Percentiles rank a stretch among this genome's conserved stretches.
Conservation (phyloP, 106 monocot genomes). For the Allium fistulosum region DNA sequence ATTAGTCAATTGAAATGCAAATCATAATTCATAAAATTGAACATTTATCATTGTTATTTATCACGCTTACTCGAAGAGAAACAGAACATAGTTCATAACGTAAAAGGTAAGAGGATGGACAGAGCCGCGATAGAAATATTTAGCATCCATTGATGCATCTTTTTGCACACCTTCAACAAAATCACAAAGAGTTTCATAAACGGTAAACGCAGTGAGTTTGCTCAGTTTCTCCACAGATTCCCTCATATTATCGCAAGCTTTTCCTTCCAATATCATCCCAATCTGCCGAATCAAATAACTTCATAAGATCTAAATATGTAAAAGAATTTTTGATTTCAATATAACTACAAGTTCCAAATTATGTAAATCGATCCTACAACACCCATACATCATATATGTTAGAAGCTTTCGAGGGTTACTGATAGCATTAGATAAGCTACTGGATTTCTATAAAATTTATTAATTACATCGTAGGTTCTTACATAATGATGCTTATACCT, state of each 20-base stretch:
- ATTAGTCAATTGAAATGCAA: background rate
- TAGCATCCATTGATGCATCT: background rate
- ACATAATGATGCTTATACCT: slow-evolving; percentile 21
- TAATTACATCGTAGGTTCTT: too few species aligned
- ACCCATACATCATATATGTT: too few species aligned
- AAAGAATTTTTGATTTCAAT: too few species aligned
- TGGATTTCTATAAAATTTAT: too few species aligned
- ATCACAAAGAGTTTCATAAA: background rate
- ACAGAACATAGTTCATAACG: slow-evolving; percentile 77
- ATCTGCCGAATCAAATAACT: background rate
- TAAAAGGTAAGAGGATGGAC: slow-evolving; percentile 66
- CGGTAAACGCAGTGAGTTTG: background rate
- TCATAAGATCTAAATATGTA: too few species aligned
- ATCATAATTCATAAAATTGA: too few species aligned
- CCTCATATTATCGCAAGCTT: background rate
- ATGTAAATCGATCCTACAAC: too few species aligned
- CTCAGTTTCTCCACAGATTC: background rate
- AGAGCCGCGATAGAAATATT: background rate
- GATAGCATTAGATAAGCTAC: too few species aligned
- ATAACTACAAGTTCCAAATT: too few species aligned
- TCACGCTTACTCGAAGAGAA: slow-evolving; percentile 54
- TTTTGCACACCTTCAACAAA: background rate
- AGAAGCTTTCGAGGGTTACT: too few species aligned
- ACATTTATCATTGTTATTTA: too few species aligned
- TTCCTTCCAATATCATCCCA: slow-evolving; percentile 1